A percentile compares a stretch with the other conserved stretches of the same genome.
These are phyloP conservation scores for Spizellomyces sp. DNA, from an alignment of 192 early-diverging fungal genomes.

Conservation along the genomic window DNA sequence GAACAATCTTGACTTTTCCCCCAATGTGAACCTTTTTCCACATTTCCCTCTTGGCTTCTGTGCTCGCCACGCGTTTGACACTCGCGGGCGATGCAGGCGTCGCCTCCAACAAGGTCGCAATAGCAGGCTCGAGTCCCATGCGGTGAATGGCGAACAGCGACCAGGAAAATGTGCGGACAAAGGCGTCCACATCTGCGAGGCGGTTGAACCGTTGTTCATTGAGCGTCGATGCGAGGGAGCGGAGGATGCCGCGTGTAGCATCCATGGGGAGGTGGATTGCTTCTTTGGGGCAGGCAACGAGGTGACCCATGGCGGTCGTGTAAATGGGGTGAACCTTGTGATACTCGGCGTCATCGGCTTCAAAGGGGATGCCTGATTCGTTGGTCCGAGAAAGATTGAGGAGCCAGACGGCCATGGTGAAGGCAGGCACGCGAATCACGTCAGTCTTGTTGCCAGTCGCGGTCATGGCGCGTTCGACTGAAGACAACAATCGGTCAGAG, in stretches of 20 bases:
- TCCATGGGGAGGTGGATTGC: neutral
- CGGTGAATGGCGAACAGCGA: neutral
- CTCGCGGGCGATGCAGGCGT: neutral
- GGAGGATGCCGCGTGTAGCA: neutral
- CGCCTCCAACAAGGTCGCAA: neutral
- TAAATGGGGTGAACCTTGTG: neutral
- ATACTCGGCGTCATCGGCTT: constrained; percentile 20
- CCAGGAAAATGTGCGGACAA: constrained; percentile 6
- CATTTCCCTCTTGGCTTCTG: constrained; percentile 5
- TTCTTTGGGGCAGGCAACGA: constrained; percentile 4
- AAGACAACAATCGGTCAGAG: neutral
- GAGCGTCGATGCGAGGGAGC: neutral
- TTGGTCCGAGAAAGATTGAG: constrained; percentile 11
- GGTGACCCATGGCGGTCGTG: neutral
- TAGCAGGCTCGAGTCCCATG: neutral
- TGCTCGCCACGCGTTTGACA: neutral
- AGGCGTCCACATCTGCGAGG: constrained; percentile 8
- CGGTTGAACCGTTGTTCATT: neutral
- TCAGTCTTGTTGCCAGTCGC: neutral
- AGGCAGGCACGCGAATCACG: constrained; percentile 2
- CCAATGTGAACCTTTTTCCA: neutral
- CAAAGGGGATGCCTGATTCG: neutral
- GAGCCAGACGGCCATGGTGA: constrained; percentile 15
- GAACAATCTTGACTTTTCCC: neutral
- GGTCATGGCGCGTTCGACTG: neutral